Percentiles rank a stretch among this genome's conserved stretches.
Evolutionary conservation across 176 grass and related monocot species (phyloP).

Genomic region (Urochloa ruziziensis): DNA sequence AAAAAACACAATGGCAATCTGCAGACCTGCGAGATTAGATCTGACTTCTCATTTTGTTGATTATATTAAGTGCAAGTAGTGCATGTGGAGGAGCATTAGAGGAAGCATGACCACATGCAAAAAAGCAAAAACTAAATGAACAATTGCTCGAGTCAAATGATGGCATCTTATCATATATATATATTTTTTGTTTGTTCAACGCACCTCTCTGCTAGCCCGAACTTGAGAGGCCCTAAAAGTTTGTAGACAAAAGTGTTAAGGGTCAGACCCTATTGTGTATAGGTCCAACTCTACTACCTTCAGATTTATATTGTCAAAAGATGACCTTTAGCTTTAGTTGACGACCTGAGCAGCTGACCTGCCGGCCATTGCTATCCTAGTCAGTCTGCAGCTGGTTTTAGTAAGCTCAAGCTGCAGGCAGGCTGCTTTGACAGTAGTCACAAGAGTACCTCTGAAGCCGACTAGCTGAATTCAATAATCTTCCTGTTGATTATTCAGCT

Average conservation of each 20-base stretch:
- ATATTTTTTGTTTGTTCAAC: background rate
- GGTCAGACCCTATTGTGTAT: background rate
- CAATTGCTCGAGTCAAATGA: background rate
- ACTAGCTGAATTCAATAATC: background rate
- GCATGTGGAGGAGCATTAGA: background rate
- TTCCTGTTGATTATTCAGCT: slow-evolving; percentile 3
- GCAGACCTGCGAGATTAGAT: background rate
- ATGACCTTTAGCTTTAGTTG: background rate
- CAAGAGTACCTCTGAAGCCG: background rate
- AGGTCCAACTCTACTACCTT: background rate
- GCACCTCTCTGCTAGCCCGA: background rate
- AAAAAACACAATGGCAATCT: background rate
- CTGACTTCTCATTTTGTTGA: background rate
- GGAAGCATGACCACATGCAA: background rate
- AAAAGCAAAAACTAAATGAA: background rate
- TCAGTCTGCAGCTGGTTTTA: background rate
- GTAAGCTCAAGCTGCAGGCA: background rate
- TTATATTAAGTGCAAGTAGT: background rate
- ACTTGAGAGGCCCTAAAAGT: background rate
- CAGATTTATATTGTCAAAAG: background rate
- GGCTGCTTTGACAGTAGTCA: background rate
- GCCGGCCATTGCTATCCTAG: background rate
- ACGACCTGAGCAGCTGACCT: background rate
- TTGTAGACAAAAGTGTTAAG: background rate
- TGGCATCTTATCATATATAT: background rate